A percentile compares a stretch with the other conserved stretches of the same genome.
phyloP scores from a whole-genome alignment of 78 protist species.

The Dictyostelium brefeldianum region DNA sequence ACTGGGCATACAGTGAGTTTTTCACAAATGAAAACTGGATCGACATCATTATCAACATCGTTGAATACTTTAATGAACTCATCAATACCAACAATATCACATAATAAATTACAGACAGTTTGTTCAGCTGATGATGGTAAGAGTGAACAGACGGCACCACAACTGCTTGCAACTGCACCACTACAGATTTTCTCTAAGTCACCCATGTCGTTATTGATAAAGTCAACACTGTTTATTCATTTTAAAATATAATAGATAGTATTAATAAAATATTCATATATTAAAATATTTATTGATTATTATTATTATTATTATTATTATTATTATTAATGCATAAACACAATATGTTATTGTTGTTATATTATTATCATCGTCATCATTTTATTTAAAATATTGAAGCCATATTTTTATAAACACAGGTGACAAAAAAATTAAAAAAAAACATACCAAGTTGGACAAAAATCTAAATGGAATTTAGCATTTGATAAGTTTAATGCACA shows the following conservation, averaged over 20 bases:
- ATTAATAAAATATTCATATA: background rate
- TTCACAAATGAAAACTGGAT: slow-evolving; percentile 70
- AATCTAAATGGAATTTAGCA: background rate
- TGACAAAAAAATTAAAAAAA: no score
- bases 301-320: background rate
- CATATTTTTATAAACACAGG: no score
- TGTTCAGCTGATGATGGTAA: background rate
- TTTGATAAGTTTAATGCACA: background rate
- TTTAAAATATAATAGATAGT: background rate
- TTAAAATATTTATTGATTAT: background rate
- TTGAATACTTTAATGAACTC: slow-evolving; percentile 53
- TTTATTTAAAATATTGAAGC: no score
- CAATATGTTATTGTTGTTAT: no score
- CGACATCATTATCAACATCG: slow-evolving; percentile 35
- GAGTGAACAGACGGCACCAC: slow-evolving; percentile 21
- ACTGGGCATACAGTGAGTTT: slow-evolving; percentile 59
- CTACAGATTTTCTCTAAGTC: background rate
- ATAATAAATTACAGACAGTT: slow-evolving; percentile 34
- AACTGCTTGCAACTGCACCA: slow-evolving; percentile 3
- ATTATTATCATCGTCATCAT: no score
- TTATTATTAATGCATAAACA: no score
- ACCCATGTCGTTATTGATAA: background rate
- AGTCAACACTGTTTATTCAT: background rate
- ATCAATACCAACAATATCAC: slow-evolving; percentile 61
- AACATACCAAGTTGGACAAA: background rate